phyloP scores from a whole-genome alignment of 1,139 yeast genomes.

The Diutina rugosa region DNA sequence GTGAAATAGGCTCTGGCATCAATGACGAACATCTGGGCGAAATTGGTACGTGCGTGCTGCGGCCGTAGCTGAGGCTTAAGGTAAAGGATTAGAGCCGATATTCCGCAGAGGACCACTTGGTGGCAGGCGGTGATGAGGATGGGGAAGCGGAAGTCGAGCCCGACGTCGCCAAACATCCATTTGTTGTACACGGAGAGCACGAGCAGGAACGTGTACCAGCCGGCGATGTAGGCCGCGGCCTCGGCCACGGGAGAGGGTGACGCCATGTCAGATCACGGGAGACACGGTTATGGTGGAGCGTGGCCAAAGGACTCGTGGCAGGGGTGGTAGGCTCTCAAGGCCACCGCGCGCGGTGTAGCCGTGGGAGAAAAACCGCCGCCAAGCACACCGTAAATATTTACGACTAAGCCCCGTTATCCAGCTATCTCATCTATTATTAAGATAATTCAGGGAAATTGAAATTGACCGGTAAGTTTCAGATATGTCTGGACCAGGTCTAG shows the following conservation, averaged over 20 bases:
- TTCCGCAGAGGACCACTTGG: constrained; percentile 53
- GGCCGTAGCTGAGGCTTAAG: constrained; percentile 39
- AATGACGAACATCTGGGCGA: constrained; percentile 7
- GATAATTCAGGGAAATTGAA: too few species aligned
- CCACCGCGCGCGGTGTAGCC: too few species aligned
- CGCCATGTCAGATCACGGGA: neutral
- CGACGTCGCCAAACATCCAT: constrained; percentile 78
- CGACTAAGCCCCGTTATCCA: too few species aligned
- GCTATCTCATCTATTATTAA: too few species aligned
- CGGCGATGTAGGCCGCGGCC: constrained; percentile 16
- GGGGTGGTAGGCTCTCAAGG: too few species aligned
- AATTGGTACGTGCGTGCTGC: constrained; percentile 7
- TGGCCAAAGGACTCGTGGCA: too few species aligned
- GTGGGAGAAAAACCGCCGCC: too few species aligned
- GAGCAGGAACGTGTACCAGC: constrained; percentile 52
- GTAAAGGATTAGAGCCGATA: constrained; percentile 32
- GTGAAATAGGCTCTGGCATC: constrained; percentile 18
- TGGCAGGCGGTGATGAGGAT: constrained; percentile 75
- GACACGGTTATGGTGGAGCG: too few species aligned
- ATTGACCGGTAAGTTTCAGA: too few species aligned
- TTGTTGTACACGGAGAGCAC: constrained; percentile 83
- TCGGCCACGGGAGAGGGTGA: neutral
- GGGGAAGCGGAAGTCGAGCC: constrained; percentile 71
- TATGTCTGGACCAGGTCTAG: too few species aligned
- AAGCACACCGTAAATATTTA: too few species aligned